A percentile compares a stretch with the other conserved stretches of the same genome.
Conservation (phyloP, 257 asterid species). For the Paulownia fortunei region DNA sequence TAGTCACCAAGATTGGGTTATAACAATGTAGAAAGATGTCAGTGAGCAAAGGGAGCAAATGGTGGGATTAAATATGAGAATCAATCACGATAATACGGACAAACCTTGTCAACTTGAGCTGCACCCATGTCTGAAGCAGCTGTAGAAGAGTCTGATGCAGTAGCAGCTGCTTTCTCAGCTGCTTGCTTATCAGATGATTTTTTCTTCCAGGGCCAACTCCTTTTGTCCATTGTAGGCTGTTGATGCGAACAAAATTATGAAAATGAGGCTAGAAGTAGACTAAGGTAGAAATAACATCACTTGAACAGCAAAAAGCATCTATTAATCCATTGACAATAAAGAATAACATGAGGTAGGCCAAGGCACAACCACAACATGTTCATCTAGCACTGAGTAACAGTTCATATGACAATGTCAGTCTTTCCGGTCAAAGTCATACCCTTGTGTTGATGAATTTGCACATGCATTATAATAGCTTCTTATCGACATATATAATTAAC, state of each 20-base stretch:
- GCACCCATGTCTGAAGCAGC: slow-evolving; percentile 51
- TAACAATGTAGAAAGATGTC: not conserved
- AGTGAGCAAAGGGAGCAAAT: not conserved
- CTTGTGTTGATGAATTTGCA: not conserved
- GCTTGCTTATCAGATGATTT: slow-evolving; percentile 85
- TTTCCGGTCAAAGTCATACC: slow-evolving; percentile 15
- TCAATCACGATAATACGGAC: slow-evolving; percentile 15
- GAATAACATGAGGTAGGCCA: slow-evolving; percentile 22
- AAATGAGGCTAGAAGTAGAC: slow-evolving; percentile 1
- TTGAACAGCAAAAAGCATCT: slow-evolving; percentile 18
- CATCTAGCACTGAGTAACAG: slow-evolving; percentile 13
- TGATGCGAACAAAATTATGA: slow-evolving; percentile 8
- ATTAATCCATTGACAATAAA: not conserved
- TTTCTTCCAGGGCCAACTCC: slow-evolving; percentile 99
- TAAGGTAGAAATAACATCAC: not conserved
- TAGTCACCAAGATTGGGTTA: slow-evolving; percentile 6
- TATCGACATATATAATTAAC: slow-evolving; percentile 6
- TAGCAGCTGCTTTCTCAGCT: slow-evolving; percentile 49
- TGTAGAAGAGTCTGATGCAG: slow-evolving; percentile 50
- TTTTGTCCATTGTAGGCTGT: slow-evolving; percentile 70
- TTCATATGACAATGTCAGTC: slow-evolving; percentile 1
- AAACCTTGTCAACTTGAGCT: slow-evolving; percentile 67
- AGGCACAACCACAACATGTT: slow-evolving; percentile 4
- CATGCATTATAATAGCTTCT: not conserved
- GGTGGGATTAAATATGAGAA: not conserved